Evolutionary conservation across 2,329 filamentous ascomycete genomes (phyloP), one percentile per base, ranked within the genome.

Genomic region (Ascochyta clinopodiicola): DNA sequence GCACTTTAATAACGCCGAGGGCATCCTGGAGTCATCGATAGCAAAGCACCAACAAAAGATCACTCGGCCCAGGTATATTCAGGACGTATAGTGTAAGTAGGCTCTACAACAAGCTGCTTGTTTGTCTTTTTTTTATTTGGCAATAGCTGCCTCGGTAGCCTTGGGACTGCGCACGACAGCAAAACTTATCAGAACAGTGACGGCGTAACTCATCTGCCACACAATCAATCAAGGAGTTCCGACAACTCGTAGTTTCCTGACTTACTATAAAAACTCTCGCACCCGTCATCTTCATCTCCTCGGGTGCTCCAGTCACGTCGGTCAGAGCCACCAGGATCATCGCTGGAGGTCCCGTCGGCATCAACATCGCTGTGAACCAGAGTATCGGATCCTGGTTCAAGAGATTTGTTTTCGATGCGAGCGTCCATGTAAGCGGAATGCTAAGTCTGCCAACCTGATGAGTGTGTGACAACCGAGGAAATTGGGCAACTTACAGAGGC

Each of bases 321-420:
- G 81, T 80, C 29, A 85, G 66, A 0, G 80, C 80, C 3, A 79
- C 79, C 37, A 82, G 72, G 25, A 82, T 81, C 78, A 84, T 76
- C 0, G 82, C 81, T 2, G 82, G 81, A 24, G 82, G 83, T 0
- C 83, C 82, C 1, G 79, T 78, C 0, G 83, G 82, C 80, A 85
- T 84, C 19, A 85, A 66, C 83, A 86, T 86, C 80, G 86, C 80
- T 3, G 75, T 78, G 64, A 89, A 89, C 85, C 86, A 89, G 25
- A 89, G 72, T 58, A 89, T 83, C 0, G 86, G 31, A 1, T 34
- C 6, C 12, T 4, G 13, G 1, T 34, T n/a, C 4, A n/a, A 34
- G 4, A 34, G 31, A 34, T 34, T 2, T 7, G 31, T n/a, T n/a
- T 34, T 34, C 15, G 31, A 34, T 17, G 31, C 31, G 12, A n/a